Percentiles rank a stretch among this genome's conserved stretches.
Conservation (phyloP, 441 rosid genomes). For the Pelargonium fulgidum region DNA sequence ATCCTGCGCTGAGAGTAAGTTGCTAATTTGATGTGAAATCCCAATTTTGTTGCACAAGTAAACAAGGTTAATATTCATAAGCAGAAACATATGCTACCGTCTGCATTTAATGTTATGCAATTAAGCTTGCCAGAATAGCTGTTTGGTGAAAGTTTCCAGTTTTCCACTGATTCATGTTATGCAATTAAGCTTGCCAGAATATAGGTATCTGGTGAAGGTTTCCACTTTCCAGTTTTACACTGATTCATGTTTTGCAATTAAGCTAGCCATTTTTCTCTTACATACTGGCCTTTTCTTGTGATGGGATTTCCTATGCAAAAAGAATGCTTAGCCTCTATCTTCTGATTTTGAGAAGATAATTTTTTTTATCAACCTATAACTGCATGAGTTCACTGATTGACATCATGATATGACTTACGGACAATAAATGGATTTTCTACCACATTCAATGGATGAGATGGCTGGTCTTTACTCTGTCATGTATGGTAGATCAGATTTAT, state of each 20-base stretch:
- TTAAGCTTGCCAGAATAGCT: not conserved
- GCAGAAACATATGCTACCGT: not conserved
- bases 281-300: not conserved
- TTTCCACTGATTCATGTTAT: not conserved
- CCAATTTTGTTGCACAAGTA: not conserved
- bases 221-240: not conserved
- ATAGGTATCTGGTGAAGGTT: not conserved
- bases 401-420: too few species aligned
- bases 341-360: too few species aligned
- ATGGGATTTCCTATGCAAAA: not conserved
- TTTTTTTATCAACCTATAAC: too few species aligned
- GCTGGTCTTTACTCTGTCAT: too few species aligned
- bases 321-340: not conserved
- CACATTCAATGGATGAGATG: too few species aligned
- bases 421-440: too few species aligned
- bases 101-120: not conserved
- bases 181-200: not conserved
- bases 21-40: conserved; percentile 7
- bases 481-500: too few species aligned
- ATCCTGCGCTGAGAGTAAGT: conserved; percentile 91
- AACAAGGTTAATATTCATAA: not conserved
- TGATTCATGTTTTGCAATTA: not conserved
- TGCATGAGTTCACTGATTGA: too few species aligned
- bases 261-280: not conserved
- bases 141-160: not conserved